Base-by-base conservation (phyloP, 352 stramenopile species). In the Peronospora tabacina region DNA sequence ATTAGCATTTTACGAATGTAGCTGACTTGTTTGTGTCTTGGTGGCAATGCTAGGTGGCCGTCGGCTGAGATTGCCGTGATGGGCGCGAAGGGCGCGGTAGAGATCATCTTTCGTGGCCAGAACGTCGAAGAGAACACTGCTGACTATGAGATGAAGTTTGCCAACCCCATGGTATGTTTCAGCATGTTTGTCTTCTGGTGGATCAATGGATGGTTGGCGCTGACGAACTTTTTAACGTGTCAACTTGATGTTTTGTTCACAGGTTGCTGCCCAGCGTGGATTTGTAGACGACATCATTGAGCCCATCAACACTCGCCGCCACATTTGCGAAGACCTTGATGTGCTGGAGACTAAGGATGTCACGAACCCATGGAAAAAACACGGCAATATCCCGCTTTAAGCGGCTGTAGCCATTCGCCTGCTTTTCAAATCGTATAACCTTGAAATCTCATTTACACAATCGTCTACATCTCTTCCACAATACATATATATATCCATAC, bases 281-380 rank as follows among this genome's bases (percentile, higher is more conserved):
- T 99, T 98, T 58, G 74, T 99, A 52, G 96, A 99, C 70, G 95
- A 98, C 65, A 89, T 99, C 43, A 98, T 99, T 50, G 90, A 98
- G 52, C 96, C 96, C 36, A 80, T 80, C 36, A 72, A 88, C 44
- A 99, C 96, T 41, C 79, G 96, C 24, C 67, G 74, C 17, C 76
- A 95, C 40, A 90, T 99, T 37, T 98, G 92, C 73, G 91, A 98
- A 53, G 95, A 98, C 65, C 76, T 99, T 17, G 75, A 97, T 37
- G 58, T 98, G 20, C 74, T 99, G 8, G 65, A 90, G 48, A 96
- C 64, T 22, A 99, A 99, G 80, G 81, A 95, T 44, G 63, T 97
- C 33, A 65, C 75, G 47, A 94, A 93, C 45, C 89, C 96, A 46
- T 89, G 78, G 59, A 95, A 96, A 61, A 98, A 98, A 66, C 95